Conservation (phyloP, 345 rosid species). For the Lagerstroemia speciosa region DNA sequence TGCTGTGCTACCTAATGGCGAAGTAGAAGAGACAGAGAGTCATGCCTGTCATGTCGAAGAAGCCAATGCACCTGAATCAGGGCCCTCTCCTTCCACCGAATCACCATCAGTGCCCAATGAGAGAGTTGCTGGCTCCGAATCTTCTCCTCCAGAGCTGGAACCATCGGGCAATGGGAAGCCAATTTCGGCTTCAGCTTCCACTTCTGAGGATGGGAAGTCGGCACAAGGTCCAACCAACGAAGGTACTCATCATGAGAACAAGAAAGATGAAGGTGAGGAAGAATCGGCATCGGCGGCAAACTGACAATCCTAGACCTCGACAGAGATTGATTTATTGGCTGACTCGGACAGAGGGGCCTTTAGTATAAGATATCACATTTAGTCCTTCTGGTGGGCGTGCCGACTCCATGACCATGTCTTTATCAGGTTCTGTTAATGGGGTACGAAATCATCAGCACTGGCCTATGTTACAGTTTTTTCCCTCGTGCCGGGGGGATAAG, state of each 20-base stretch:
- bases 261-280: neutral
- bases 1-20: conserved; percentile 26
- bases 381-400: neutral
- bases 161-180: neutral
- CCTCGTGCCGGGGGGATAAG: too few species aligned
- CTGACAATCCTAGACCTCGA: neutral
- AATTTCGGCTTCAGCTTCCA: neutral
- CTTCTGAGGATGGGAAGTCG: neutral
- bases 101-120: neutral
- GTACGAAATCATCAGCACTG: neutral
- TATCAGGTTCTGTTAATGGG: neutral
- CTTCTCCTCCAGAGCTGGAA: neutral
- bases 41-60: neutral
- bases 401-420: neutral
- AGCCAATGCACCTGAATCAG: neutral
- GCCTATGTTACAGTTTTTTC: neutral
- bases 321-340: neutral
- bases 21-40: conserved; percentile 4
- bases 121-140: neutral
- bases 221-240: neutral
- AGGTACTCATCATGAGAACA: neutral
- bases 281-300: neutral
- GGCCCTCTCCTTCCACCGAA: neutral
- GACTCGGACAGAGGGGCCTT: neutral
- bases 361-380: neutral